phyloP scores from a whole-genome alignment of 805 yeast genomes.

The Metschnikowia bowlesiae region DNA sequence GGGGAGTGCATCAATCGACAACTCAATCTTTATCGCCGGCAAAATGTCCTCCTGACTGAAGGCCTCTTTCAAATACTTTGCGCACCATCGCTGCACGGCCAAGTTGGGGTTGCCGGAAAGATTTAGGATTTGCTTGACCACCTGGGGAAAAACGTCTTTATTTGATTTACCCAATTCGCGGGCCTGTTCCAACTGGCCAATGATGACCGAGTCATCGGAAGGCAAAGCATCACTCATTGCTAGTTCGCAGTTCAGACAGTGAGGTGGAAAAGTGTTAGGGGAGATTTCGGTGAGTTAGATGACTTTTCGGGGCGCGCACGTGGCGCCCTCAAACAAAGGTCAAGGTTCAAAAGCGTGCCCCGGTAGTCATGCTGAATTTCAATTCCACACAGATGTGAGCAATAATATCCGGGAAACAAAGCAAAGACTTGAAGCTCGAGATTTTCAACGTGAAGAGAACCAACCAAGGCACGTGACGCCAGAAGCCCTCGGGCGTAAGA shows the following conservation, averaged over 20 bases:
- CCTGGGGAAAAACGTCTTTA: constrained; percentile 34
- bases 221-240: not conserved
- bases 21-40: constrained; percentile 29
- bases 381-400: too few species aligned
- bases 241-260: not conserved
- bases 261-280: not conserved
- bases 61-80: constrained; percentile 35
- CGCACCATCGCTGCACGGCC: constrained; percentile 38
- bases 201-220: constrained; percentile 15
- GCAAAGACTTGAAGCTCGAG: too few species aligned
- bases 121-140: constrained; percentile 40
- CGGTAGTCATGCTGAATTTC: not conserved
- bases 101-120: constrained; percentile 32
- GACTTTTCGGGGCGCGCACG: constrained; percentile 3
- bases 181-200: constrained; percentile 37
- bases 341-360: too few species aligned
- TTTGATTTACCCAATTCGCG: constrained; percentile 29
- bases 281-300: not conserved
- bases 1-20: constrained; percentile 39
- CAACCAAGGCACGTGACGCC: too few species aligned
- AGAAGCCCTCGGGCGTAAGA: too few species aligned
- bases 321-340: not conserved
- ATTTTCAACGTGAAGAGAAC: too few species aligned
- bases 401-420: too few species aligned
- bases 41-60: constrained; percentile 27